phyloP scores from a whole-genome alignment of 2,329 filamentous ascomycete genomes.

The Trichophyton simii region DNA sequence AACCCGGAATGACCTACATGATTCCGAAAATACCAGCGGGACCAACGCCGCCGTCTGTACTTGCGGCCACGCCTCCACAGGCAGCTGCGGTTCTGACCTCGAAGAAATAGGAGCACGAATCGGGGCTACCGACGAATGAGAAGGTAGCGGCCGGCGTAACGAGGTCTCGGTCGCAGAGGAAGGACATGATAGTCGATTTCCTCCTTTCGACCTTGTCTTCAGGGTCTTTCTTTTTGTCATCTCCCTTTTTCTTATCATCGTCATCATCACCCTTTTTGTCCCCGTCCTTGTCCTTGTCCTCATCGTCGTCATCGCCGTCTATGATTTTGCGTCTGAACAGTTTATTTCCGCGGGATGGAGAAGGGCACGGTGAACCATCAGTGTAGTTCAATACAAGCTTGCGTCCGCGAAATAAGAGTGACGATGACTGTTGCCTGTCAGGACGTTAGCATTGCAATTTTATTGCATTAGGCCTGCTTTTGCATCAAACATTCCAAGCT shows the following conservation, averaged over 20 bases:
- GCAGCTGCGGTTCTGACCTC: constrained; percentile 77
- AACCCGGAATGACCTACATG: constrained; percentile 47
- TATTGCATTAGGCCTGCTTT: neutral
- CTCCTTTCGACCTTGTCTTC: constrained; percentile 25
- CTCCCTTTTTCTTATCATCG: constrained; percentile 28
- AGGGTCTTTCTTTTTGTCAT: constrained; percentile 12
- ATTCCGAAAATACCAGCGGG: constrained; percentile 75
- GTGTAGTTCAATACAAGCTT: constrained; percentile 66
- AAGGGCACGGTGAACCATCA: constrained; percentile 57
- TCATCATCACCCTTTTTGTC: constrained; percentile 25
- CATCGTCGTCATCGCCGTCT: constrained; percentile 15
- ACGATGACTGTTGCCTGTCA: constrained; percentile 32
- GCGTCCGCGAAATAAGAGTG: constrained; percentile 38
- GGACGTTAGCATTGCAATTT: neutral
- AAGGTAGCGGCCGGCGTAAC: constrained; percentile 54
- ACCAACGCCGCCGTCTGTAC: constrained; percentile 48
- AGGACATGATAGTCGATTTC: constrained; percentile 81
- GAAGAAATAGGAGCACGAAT: constrained; percentile 93
- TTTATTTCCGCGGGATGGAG: constrained; percentile 7
- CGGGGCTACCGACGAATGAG: constrained; percentile 77
- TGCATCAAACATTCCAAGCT: neutral
- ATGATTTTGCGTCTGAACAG: constrained; percentile 12
- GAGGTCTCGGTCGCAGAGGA: constrained; percentile 80
- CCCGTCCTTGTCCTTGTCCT: constrained; percentile 21
- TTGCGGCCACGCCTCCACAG: constrained; percentile 57